phyloP scores from a whole-genome alignment of 2,329 filamentous ascomycete species.

The Fusarium camptoceras region DNA sequence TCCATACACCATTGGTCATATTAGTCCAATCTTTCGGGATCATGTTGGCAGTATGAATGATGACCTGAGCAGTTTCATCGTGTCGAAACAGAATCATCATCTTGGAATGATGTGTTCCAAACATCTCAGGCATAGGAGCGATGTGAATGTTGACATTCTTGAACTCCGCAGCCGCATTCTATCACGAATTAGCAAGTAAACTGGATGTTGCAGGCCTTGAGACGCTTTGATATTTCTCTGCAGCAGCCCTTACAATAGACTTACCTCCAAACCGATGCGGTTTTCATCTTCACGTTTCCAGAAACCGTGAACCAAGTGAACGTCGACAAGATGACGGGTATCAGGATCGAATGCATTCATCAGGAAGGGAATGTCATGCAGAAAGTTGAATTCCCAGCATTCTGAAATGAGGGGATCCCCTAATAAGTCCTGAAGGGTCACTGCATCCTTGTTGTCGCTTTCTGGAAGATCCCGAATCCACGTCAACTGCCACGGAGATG shows the following conservation, averaged over 20 bases:
- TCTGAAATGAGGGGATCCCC: conserved; percentile 79
- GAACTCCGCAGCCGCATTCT: conserved; percentile 72
- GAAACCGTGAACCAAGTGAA: conserved; percentile 71
- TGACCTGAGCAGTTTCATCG: conserved; percentile 79
- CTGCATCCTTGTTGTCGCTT: conserved; percentile 71
- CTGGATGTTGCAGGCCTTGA: not conserved
- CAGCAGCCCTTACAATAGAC: conserved; percentile 14
- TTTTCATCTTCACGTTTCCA: conserved; percentile 75
- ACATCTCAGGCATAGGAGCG: conserved; percentile 84
- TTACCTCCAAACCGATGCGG: conserved; percentile 68
- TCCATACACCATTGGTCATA: conserved; percentile 88
- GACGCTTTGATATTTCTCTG: not conserved
- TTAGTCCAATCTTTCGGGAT: conserved; percentile 89
- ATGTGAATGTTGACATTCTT: conserved; percentile 76
- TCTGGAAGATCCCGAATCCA: conserved; percentile 72
- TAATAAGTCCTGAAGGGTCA: conserved; percentile 75
- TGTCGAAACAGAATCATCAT: conserved; percentile 87
- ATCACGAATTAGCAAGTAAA: conserved; percentile 11
- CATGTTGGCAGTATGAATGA: conserved; percentile 94
- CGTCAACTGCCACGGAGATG: conserved; percentile 79
- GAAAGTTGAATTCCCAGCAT: conserved; percentile 77
- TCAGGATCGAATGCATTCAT: conserved; percentile 66
- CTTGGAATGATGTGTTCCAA: conserved; percentile 88
- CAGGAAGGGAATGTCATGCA: conserved; percentile 70
- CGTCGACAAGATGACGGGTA: conserved; percentile 59